Conservation (phyloP, 106 monocot genomes). For the Allium sativum region DNA sequence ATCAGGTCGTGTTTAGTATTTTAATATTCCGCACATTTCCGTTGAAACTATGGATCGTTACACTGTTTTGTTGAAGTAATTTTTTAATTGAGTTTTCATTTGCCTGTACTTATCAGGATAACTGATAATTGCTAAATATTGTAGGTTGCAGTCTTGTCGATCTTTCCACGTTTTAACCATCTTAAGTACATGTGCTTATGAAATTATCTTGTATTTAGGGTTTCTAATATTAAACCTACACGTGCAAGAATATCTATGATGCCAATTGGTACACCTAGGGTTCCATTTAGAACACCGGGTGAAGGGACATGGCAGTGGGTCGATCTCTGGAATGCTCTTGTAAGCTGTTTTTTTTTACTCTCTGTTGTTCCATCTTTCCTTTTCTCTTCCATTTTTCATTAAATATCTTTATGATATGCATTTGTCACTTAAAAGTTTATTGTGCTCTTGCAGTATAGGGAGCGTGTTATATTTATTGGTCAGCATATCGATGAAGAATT, state of each 20-base stretch:
- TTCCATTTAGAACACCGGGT: constrained; percentile 73
- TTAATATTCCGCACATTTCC: too few relatives aligned
- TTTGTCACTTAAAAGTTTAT: constrained; percentile 1
- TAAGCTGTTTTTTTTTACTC: constrained; percentile 24
- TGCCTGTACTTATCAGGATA: too few relatives aligned
- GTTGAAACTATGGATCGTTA: too few relatives aligned
- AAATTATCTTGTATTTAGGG: constrained; percentile 11
- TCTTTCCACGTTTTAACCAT: too few relatives aligned
- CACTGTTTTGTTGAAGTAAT: too few relatives aligned
- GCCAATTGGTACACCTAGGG: constrained; percentile 83
- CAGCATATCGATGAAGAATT: constrained; percentile 86
- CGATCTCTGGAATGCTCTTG: constrained; percentile 94
- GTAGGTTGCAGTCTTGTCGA: neutral
- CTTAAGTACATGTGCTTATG: neutral
- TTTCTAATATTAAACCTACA: constrained; percentile 23
- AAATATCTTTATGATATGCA: neutral
- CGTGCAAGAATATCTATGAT: constrained; percentile 52
- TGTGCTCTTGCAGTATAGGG: constrained; percentile 59
- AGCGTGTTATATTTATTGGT: constrained; percentile 86
- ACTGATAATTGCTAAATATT: too few relatives aligned
- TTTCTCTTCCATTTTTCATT: neutral
- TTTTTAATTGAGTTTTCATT: too few relatives aligned
- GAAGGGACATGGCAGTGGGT: constrained; percentile 91
- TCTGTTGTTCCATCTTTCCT: neutral
- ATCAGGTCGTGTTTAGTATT: too few relatives aligned